Conservation (phyloP, 2,329 filamentous ascomycete genomes). For the Dothideomycetes sp. region DNA sequence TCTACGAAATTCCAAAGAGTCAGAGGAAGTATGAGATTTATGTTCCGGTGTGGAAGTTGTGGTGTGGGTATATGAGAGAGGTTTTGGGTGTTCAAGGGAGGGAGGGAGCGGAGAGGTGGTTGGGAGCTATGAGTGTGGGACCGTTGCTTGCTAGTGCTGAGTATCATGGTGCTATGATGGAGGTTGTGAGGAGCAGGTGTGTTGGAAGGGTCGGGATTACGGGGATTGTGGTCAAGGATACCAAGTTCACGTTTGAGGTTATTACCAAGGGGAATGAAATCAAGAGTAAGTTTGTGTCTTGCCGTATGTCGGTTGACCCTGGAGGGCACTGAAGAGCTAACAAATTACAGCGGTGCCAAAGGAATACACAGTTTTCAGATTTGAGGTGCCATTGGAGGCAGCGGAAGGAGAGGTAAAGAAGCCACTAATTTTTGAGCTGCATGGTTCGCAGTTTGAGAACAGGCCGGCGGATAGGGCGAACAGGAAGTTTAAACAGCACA, state of each 20-base stretch:
- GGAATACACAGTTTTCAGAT: constrained; percentile 75
- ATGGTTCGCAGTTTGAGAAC: constrained; percentile 79
- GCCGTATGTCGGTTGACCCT: not conserved
- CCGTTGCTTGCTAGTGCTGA: constrained; percentile 75
- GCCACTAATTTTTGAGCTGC: constrained; percentile 68
- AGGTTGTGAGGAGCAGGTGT: constrained; percentile 75
- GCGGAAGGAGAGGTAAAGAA: constrained; percentile 23
- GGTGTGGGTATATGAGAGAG: constrained; percentile 78
- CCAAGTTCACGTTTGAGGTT: constrained; percentile 76
- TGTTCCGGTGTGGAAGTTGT: constrained; percentile 65
- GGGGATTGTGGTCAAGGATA: constrained; percentile 84
- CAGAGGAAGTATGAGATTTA: constrained; percentile 68
- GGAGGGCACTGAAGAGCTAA: constrained; percentile 12
- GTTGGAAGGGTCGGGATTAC: constrained; percentile 70
- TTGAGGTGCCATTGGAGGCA: constrained; percentile 52
- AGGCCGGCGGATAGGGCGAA: constrained; percentile 77
- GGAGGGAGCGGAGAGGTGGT: constrained; percentile 27
- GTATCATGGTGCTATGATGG: constrained; percentile 76
- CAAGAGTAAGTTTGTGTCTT: constrained; percentile 56
- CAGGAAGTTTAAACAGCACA: constrained; percentile 84
- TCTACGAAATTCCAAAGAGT: constrained; percentile 64
- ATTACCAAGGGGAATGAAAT: constrained; percentile 62
- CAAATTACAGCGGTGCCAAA: constrained; percentile 60
- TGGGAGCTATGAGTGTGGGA: constrained; percentile 52
- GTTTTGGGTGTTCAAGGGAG: constrained; percentile 50